Percentiles rank a stretch among this genome's conserved stretches.
These are phyloP conservation scores for Ascocoryne sarcoides DNA, from an alignment of 2,329 filamentous ascomycete species.

Conservation along the genomic window DNA sequence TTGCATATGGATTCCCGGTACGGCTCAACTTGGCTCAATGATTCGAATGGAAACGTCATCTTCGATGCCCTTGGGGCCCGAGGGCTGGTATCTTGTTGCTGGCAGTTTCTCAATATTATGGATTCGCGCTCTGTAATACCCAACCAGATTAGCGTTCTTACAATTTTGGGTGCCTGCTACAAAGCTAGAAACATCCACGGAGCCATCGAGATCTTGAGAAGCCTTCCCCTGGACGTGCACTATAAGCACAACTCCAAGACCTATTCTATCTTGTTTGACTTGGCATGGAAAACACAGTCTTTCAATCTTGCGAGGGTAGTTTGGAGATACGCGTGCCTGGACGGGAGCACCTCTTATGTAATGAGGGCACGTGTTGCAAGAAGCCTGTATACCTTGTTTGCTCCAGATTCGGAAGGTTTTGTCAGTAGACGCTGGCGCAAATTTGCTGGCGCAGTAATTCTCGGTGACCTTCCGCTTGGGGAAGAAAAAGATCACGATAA, in stretches of 20 bases:
- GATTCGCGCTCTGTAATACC: constrained; percentile 11
- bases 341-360: constrained; percentile 22
- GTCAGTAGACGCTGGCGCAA: background rate
- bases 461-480: background rate
- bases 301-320: constrained; percentile 37
- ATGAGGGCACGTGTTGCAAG: constrained; percentile 11
- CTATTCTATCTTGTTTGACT: constrained; percentile 33
- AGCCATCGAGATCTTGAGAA: constrained; percentile 14
- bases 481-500: too few relatives aligned
- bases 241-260: constrained; percentile 15
- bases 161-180: constrained; percentile 19
- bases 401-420: background rate
- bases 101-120: constrained; percentile 20
- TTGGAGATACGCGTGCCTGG: constrained; percentile 39
- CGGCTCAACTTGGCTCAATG: constrained; percentile 31
- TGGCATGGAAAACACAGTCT: constrained; percentile 30
- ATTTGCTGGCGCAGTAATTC: constrained; percentile 6
- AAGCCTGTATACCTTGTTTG: constrained; percentile 6
- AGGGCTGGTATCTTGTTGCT: constrained; percentile 17
- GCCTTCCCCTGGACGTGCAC: constrained; percentile 2
- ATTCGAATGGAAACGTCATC: constrained; percentile 31
- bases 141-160: constrained; percentile 14
- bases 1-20: constrained; percentile 30
- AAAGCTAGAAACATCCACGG: constrained; percentile 10
- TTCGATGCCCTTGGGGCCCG: constrained; percentile 26